Evolutionary conservation across 1,139 yeast genomes (phyloP).

Genomic region (Kluyveromyces marxianus): DNA sequence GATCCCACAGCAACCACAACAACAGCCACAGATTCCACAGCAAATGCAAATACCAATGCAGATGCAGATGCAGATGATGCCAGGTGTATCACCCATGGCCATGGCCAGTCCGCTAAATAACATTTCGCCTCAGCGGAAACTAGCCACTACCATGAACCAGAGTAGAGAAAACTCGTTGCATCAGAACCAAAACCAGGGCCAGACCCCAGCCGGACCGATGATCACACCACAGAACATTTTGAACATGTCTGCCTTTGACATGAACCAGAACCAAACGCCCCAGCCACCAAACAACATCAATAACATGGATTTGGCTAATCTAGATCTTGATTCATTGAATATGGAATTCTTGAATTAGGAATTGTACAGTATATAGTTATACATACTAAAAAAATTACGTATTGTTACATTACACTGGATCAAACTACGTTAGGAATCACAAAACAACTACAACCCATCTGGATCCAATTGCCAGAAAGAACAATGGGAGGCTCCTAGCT

Average conservation of each 20-base stretch:
- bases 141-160: conserved; percentile 4
- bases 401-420: no score
- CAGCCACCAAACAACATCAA: conserved; percentile 8
- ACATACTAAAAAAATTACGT: neutral
- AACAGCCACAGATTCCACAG: conserved; percentile 2
- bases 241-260: conserved; percentile 21
- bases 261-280: conserved; percentile 6
- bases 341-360: conserved; percentile 23
- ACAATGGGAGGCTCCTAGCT: neutral
- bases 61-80: conserved; percentile 14
- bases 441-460: no score
- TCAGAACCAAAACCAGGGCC: conserved; percentile 2
- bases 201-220: conserved; percentile 10
- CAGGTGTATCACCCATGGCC: conserved; percentile 19
- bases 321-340: conserved; percentile 25
- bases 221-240: conserved; percentile 29
- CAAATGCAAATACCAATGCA: conserved; percentile 7
- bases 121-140: conserved; percentile 16
- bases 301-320: conserved; percentile 4
- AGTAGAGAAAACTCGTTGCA: conserved; percentile 6
- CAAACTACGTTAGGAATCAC: no score
- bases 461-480: neutral
- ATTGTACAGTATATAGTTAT: neutral
- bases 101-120: conserved; percentile 20
- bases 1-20: neutral